phyloP scores from a whole-genome alignment of 2,329 filamentous ascomycete genomes.

The Neofusicoccum umdonicola region DNA sequence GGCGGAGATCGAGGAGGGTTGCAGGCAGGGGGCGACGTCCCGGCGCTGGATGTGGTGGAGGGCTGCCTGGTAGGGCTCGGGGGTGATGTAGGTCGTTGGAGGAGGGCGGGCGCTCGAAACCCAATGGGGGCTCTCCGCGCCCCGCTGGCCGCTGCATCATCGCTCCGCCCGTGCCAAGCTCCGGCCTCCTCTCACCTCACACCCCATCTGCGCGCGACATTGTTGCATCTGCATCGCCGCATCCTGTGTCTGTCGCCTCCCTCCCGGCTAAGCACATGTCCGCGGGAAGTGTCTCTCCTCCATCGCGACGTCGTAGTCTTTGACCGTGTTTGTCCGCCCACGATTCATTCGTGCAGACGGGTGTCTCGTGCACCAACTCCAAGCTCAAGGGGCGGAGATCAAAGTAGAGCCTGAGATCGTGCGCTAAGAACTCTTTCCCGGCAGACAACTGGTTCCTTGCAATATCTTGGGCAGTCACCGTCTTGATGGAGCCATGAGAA shows the following conservation, averaged over 20 bases:
- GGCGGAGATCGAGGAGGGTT: slow-evolving; percentile 20
- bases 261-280: too few relatives aligned
- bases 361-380: slow-evolving; percentile 5
- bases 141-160: slow-evolving; percentile 13
- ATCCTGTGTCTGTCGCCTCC: background rate
- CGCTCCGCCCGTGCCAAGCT: slow-evolving; percentile 16
- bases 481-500: background rate
- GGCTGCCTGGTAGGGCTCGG: slow-evolving; percentile 16
- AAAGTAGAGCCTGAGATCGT: background rate
- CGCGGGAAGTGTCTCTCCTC: background rate
- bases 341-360: background rate
- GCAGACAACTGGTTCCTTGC: background rate
- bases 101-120: slow-evolving; percentile 15
- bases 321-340: background rate
- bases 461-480: background rate
- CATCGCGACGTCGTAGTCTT: background rate
- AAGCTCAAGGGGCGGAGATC: slow-evolving; percentile 8
- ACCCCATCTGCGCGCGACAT: background rate
- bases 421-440: background rate
- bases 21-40: slow-evolving; percentile 22
- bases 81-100: slow-evolving; percentile 18
- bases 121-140: slow-evolving; percentile 15
- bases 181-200: background rate
- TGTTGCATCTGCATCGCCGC: background rate
- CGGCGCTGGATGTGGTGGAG: slow-evolving; percentile 6